Conservation (phyloP, 306 rosid genomes). For the Arachis hypogaea region DNA sequence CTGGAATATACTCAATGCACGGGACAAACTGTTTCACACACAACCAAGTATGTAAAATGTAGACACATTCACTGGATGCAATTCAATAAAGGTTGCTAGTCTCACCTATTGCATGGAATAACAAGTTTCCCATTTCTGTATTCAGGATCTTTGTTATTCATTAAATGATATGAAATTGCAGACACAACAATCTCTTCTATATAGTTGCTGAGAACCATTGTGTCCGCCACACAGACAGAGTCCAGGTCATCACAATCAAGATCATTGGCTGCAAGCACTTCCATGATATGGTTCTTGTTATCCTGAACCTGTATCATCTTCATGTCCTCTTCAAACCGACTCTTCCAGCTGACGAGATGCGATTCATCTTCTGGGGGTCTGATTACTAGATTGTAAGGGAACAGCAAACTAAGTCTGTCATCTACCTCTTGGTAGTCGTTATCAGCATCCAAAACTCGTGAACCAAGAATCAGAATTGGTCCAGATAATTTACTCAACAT, state of each 20-base stretch:
- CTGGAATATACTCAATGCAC: constrained; percentile 77
- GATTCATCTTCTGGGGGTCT: constrained; percentile 83
- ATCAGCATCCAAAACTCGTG: constrained; percentile 56
- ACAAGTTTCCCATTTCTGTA: constrained; percentile 88
- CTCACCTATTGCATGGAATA: constrained; percentile 76
- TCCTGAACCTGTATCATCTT: constrained; percentile 83
- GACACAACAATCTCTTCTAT: constrained; percentile 92
- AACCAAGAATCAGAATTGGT: constrained; percentile 80
- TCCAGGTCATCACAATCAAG: constrained; percentile 86
- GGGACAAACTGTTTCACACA: constrained; percentile 77
- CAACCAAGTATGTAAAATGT: constrained; percentile 35
- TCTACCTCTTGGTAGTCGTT: constrained; percentile 59
- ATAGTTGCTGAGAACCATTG: constrained; percentile 73
- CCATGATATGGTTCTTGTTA: constrained; percentile 85
- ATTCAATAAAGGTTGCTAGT: constrained; percentile 4
- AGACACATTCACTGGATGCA: neutral
- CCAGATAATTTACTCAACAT: constrained; percentile 81
- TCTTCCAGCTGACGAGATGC: constrained; percentile 77
- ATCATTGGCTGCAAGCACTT: constrained; percentile 86
- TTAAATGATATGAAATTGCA: constrained; percentile 83
- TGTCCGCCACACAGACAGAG: constrained; percentile 64
- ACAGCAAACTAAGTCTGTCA: constrained; percentile 64
- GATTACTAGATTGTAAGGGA: constrained; percentile 87
- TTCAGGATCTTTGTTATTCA: constrained; percentile 82
- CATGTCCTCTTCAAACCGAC: constrained; percentile 84